Base-by-base conservation (phyloP, 441 rosid genomes). In the Erodium chrysanthum region DNA sequence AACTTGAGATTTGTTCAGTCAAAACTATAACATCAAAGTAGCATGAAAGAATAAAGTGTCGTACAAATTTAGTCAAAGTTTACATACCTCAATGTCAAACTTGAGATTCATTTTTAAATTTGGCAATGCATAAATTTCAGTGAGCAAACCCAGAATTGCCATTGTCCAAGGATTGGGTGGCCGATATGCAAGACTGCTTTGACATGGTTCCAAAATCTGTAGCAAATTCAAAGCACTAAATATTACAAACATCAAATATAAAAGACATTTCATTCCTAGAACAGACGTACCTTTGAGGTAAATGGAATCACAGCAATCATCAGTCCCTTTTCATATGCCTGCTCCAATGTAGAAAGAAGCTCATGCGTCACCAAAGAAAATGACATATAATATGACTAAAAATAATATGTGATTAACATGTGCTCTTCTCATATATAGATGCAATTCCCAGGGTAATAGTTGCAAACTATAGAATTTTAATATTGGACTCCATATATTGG, bases 121-220 rank as follows among this genome's bases (percentile, higher is more conserved):
- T 15, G 97, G 99, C 97, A 96, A 84, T 72, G 92, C 84, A 76
- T 96, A 92, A 59, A 95, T 96, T 86, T 92, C 99, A 69, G 90
- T 84, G 29, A 96, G 92, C 71, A 96, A 80, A 68, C 97, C 92
- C 66, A 96, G 97, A 74, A 96, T 96, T 33, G 92, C 97, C 97
- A 92, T 92, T 15, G 99, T 96, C 99, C 99, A 96, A 22, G 99
- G 99, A 79, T 96, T 96, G 56, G 99, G 99, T 67, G 99, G 99
- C 68, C 82, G 93, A 83, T 96, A 96, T 8, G 99, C 99, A 72
- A 81, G 83, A 83, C 99, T 96, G 73, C 78, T 92, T 79, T 84
- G 96, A 78, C 97, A 96, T 14, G 99, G 97, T 81, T 96, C 99
- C 77, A 96, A 84, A 80, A 90, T 76, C 99, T 96, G 78, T 71